phyloP scores from a whole-genome alignment of 1,284 basidiomycete genomes.

The Volvariella surrecta region DNA sequence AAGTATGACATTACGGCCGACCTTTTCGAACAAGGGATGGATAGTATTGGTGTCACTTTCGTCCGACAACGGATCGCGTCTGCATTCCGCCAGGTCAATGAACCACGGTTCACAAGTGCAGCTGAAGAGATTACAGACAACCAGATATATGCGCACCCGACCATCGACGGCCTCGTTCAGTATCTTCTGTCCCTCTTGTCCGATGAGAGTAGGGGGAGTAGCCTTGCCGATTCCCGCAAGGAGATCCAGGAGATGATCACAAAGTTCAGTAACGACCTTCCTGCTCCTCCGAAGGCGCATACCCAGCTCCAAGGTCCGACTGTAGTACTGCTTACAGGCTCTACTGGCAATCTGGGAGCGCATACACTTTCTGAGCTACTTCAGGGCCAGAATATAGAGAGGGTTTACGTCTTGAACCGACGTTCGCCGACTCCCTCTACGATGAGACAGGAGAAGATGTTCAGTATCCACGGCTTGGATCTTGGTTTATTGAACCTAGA shows the following conservation, averaged over 20 bases:
- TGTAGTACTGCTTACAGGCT: not conserved
- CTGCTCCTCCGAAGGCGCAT: not conserved
- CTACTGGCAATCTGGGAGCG: not conserved
- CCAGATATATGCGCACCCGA: conserved; percentile 24
- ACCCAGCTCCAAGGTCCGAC: not conserved
- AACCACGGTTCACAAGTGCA: conserved; percentile 8
- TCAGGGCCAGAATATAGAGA: conserved; percentile 16
- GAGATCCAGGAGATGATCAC: conserved; percentile 23
- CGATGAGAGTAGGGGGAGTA: conserved; percentile 11
- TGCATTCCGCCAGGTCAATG: conserved; percentile 16
- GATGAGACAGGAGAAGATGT: conserved; percentile 1
- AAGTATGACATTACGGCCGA: conserved; percentile 17
- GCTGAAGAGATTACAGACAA: conserved; percentile 15
- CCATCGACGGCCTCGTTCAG: conserved; percentile 18
- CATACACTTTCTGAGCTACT: conserved; percentile 16
- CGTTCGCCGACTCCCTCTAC: conserved; percentile 6
- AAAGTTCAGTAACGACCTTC: conserved; percentile 20
- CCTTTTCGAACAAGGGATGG: conserved; percentile 30
- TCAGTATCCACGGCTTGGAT: conserved; percentile 5
- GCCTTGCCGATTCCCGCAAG: conserved; percentile 7
- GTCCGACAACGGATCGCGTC: conserved; percentile 23
- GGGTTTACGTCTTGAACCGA: conserved; percentile 23
- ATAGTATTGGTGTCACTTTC: conserved; percentile 28
- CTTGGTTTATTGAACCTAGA: not conserved
- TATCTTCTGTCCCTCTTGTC: conserved; percentile 17